A percentile compares a stretch with the other conserved stretches of the same genome.
Evolutionary conservation across 345 rosid genomes (phyloP).

Genomic region (Clarkia xantiana): DNA sequence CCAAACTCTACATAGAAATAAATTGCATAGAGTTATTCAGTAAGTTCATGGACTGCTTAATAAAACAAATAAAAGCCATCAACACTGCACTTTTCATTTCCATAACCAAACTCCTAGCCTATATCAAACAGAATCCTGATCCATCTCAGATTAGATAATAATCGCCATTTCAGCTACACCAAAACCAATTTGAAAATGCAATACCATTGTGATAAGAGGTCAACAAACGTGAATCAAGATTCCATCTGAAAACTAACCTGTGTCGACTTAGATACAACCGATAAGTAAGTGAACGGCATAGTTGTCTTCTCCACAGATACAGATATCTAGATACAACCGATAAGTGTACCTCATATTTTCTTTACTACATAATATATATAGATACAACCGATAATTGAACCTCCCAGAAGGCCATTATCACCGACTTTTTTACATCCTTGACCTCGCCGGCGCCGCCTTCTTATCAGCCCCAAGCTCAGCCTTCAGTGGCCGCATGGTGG

Average conservation of each 20-base stretch:
- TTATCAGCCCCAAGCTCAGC: too few relatives aligned
- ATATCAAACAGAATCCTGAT: background rate
- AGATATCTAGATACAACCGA: too few relatives aligned
- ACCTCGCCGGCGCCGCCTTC: too few relatives aligned
- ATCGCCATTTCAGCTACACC: background rate
- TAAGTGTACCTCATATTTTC: too few relatives aligned
- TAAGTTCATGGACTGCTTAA: background rate
- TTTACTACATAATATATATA: too few relatives aligned
- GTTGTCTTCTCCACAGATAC: conserved; percentile 5
- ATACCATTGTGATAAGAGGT: background rate
- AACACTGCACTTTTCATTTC: background rate
- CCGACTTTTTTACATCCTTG: too few relatives aligned
- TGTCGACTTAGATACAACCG: conserved; percentile 64
- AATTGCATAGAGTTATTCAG: too few relatives aligned
- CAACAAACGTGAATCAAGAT: too few relatives aligned
- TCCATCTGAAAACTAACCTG: conserved; percentile 29
- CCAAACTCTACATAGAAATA: too few relatives aligned
- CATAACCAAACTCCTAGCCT: background rate
- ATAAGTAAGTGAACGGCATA: conserved; percentile 65
- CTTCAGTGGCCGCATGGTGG: too few relatives aligned
- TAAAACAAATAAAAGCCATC: background rate
- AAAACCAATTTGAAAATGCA: background rate
- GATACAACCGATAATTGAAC: too few relatives aligned
- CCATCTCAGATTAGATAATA: background rate
- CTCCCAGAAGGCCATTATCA: too few relatives aligned